phyloP scores from a whole-genome alignment of 345 rosid genomes.

The Populus ilicifolia region DNA sequence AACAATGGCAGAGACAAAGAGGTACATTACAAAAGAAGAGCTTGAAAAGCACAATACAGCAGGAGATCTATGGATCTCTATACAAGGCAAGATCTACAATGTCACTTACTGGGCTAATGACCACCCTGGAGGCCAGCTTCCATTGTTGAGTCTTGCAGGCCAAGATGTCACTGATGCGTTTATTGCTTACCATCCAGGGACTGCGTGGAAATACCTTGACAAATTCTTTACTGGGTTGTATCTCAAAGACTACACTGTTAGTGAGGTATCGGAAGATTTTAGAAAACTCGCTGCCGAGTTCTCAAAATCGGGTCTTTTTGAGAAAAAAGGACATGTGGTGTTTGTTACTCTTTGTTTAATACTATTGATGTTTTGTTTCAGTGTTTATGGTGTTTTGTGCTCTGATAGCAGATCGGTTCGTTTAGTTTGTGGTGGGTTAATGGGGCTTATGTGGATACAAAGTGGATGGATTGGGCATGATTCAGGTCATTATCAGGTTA shows the following conservation, averaged over 20 bases:
- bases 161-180: constrained; percentile 55
- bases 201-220: constrained; percentile 47
- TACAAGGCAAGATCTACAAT: constrained; percentile 52
- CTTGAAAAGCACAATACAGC: constrained; percentile 35
- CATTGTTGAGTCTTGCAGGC: constrained; percentile 45
- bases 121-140: constrained; percentile 49
- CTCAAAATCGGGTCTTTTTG: constrained; percentile 45
- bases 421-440: constrained; percentile 31
- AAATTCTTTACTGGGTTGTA: constrained; percentile 46
- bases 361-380: constrained; percentile 23
- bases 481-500: constrained; percentile 60
- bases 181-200: constrained; percentile 45
- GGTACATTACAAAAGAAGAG: constrained; percentile 34
- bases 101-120: constrained; percentile 41
- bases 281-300: constrained; percentile 41
- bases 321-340: constrained; percentile 38
- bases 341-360: constrained; percentile 21
- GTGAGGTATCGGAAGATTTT: constrained; percentile 44
- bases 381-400: constrained; percentile 38
- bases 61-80: constrained; percentile 54
- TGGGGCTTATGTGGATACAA: constrained; percentile 55
- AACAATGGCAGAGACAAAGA: constrained; percentile 32
- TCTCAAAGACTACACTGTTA: constrained; percentile 41
- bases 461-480: constrained; percentile 81
- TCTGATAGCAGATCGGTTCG: constrained; percentile 34